Conservation (phyloP, 2,329 filamentous ascomycete genomes). For the Grosmannia penicillata region DNA sequence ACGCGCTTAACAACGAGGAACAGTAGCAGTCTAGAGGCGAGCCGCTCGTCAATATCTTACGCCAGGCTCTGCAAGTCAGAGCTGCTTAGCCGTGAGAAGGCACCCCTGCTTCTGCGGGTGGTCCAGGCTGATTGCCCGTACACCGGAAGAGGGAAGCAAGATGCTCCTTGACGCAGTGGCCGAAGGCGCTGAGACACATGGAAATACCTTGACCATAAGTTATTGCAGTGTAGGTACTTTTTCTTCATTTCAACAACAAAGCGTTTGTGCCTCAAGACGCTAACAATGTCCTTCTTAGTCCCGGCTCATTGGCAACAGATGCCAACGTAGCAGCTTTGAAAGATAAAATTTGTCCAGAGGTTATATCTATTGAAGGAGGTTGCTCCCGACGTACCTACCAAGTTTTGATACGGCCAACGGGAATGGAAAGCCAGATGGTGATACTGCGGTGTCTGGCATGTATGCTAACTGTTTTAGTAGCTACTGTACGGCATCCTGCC, state of each 20-base stretch:
- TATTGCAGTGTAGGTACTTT: background rate
- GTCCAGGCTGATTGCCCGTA: background rate
- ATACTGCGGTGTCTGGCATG: too few species aligned
- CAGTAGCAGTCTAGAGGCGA: constrained; percentile 2
- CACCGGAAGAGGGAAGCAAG: background rate
- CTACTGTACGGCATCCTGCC: too few species aligned
- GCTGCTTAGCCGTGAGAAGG: constrained; percentile 7
- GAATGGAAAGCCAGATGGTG: too few species aligned
- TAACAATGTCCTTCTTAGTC: background rate
- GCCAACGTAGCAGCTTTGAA: background rate
- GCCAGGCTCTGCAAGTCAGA: constrained; percentile 24
- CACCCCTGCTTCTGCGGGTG: background rate
- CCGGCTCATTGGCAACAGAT: background rate
- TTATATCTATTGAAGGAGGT: background rate
- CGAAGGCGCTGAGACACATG: background rate
- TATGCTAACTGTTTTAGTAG: too few species aligned
- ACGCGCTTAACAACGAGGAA: constrained; percentile 15
- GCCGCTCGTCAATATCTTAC: constrained; percentile 18
- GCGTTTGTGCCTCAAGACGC: background rate
- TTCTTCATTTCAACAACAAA: too few species aligned
- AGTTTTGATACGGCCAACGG: background rate
- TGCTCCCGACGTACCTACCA: background rate
- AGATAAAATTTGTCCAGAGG: background rate
- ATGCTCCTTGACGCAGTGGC: background rate
- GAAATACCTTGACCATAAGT: background rate